Percentiles rank a stretch among this genome's conserved stretches.
Evolutionary conservation across 2,329 filamentous ascomycete species (phyloP).

Genomic region (Trichoderma pleuroti): DNA sequence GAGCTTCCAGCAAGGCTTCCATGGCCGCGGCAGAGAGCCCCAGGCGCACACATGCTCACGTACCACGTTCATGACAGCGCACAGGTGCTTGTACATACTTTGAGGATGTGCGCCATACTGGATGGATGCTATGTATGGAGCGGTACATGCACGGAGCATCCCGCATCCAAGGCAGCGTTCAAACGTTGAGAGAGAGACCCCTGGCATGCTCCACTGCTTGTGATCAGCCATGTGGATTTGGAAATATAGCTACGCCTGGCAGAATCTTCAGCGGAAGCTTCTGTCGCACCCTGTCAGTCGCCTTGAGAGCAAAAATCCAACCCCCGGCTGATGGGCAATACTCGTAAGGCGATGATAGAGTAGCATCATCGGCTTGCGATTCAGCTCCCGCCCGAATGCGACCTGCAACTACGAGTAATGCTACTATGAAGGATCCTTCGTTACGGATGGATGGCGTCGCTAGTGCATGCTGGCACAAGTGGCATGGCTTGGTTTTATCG

Average conservation of each 20-base stretch:
- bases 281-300: conserved; percentile 3
- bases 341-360: background rate
- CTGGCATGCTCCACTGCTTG: background rate
- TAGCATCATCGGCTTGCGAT: background rate
- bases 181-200: background rate
- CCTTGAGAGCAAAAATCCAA: background rate
- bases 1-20: background rate
- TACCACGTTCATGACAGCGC: background rate
- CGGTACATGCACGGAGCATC: background rate
- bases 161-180: background rate
- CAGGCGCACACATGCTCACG: background rate
- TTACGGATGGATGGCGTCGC: background rate
- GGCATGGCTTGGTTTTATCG: background rate
- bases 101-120: background rate
- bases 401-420: background rate
- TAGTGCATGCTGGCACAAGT: background rate
- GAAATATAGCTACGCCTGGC: conserved; percentile 17
- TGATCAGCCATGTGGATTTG: conserved; percentile 11
- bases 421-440: background rate
- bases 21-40: background rate
- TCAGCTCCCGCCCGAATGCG: background rate
- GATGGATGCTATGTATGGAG: background rate
- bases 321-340: background rate
- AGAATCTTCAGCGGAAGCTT: conserved; percentile 10
- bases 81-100: background rate